phyloP scores from a whole-genome alignment of 768 basidiomycete genomes.

The Rhodotorula babjevae region DNA sequence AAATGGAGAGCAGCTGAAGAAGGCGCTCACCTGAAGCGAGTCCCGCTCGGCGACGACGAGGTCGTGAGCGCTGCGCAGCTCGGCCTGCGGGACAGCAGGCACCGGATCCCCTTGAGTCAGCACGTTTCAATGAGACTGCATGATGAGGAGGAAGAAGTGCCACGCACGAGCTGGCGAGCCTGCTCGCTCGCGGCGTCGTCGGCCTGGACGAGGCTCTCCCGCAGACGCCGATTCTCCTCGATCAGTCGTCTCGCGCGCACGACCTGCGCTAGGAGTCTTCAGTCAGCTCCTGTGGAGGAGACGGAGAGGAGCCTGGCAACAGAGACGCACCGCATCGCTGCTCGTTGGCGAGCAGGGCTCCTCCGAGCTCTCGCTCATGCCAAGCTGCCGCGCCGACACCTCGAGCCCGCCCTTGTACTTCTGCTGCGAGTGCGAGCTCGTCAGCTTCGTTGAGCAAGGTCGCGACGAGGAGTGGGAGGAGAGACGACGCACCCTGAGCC shows the following conservation, averaged over 20 bases:
- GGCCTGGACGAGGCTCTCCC: not conserved
- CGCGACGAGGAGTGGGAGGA: too few species aligned
- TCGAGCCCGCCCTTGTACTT: not conserved
- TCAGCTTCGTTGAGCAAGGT: accelerated
- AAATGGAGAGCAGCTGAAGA: too few species aligned
- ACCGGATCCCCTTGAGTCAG: too few species aligned
- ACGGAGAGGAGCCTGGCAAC: not conserved
- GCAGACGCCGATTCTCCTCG: not conserved
- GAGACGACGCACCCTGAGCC: not conserved
- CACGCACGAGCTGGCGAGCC: not conserved
- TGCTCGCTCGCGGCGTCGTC: too few species aligned
- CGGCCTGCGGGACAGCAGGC: not conserved
- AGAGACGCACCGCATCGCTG: not conserved
- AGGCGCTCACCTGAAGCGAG: not conserved
- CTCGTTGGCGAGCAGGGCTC: not conserved
- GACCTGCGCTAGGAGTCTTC: not conserved
- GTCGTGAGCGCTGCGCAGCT: not conserved
- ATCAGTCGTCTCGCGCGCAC: not conserved
- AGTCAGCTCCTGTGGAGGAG: too few species aligned
- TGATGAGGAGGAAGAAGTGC: not conserved
- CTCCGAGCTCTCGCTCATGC: not conserved
- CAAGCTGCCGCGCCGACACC: too few species aligned
- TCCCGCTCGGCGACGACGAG: not conserved
- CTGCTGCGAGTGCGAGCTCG: not conserved
- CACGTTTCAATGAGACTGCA: too few species aligned